A percentile compares a stretch with the other conserved stretches of the same genome.
Evolutionary conservation across 2,329 filamentous ascomycete genomes (phyloP).

Genomic region (Verticillium isaacii): DNA sequence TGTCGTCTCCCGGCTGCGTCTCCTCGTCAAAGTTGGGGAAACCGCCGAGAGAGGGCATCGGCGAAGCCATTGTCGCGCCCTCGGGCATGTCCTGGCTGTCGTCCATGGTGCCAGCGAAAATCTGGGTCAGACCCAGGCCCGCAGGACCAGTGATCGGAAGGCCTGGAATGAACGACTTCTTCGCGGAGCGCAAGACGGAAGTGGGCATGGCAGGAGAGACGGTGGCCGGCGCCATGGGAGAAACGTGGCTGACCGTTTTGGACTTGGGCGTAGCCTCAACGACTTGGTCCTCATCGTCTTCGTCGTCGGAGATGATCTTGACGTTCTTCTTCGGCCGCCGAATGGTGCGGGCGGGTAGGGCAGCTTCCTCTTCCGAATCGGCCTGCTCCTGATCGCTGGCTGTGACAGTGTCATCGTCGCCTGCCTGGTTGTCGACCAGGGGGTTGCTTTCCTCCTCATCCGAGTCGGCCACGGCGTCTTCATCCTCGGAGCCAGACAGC

Average conservation of each 20-base stretch:
- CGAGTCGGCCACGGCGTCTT: constrained; percentile 28
- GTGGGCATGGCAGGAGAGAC: constrained; percentile 52
- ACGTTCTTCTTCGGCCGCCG: constrained; percentile 46
- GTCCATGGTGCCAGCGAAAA: constrained; percentile 87
- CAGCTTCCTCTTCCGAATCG: constrained; percentile 33
- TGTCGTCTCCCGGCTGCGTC: constrained; percentile 48
- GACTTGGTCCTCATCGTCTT: constrained; percentile 44
- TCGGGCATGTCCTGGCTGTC: constrained; percentile 41
- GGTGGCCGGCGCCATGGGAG: constrained; percentile 35
- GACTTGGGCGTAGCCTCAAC: constrained; percentile 44
- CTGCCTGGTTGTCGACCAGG: constrained; percentile 34
- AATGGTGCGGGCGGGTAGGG: constrained; percentile 33
- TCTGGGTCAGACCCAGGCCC: constrained; percentile 76
- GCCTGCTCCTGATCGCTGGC: constrained; percentile 17
- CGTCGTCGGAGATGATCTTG: constrained; percentile 59
- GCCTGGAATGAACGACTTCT: constrained; percentile 66
- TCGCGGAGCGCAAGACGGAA: constrained; percentile 63
- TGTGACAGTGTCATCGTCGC: constrained; percentile 18
- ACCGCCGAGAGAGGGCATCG: constrained; percentile 53
- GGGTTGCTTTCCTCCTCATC: constrained; percentile 22
- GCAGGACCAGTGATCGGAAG: constrained; percentile 56
- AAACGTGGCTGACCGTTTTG: constrained; percentile 33
- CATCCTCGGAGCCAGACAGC: constrained; percentile 38
- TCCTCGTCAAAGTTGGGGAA: constrained; percentile 56
- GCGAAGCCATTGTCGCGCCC: constrained; percentile 33